Evolutionary conservation across 768 basidiomycete species (phyloP).

Genomic region (Mycena amicta): DNA sequence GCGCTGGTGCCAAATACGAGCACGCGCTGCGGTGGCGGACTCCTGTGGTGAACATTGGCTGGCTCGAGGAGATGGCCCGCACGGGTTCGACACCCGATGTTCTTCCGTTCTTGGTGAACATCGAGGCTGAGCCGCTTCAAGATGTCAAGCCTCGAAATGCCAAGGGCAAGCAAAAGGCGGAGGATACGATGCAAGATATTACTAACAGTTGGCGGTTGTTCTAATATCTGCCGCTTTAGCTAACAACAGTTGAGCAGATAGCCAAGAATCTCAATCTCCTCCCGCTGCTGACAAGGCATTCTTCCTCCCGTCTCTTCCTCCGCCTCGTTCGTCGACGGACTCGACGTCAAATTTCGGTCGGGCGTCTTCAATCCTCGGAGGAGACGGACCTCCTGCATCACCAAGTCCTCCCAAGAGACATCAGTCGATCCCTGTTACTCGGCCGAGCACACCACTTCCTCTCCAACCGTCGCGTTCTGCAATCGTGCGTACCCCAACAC

Average conservation of each 20-base stretch:
- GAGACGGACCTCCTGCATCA: constrained; percentile 9
- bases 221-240: neutral
- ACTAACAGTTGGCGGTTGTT: constrained; percentile 43
- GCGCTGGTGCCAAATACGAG: constrained; percentile 70
- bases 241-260: neutral
- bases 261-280: constrained; percentile 4
- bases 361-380: constrained; percentile 35
- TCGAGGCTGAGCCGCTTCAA: constrained; percentile 12
- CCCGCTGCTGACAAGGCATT: neutral
- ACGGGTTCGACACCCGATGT: constrained; percentile 50
- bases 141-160: constrained; percentile 25
- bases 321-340: neutral
- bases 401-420: constrained; percentile 16
- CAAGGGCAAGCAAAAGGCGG: constrained; percentile 25
- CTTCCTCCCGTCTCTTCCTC: constrained; percentile 8
- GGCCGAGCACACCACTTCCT: neutral
- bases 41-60: constrained; percentile 68
- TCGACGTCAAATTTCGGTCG: constrained; percentile 32
- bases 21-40: constrained; percentile 81
- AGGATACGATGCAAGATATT: constrained; percentile 42
- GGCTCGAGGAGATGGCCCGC: constrained; percentile 64
- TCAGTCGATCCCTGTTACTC: neutral
- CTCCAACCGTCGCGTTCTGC: neutral
- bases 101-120: constrained; percentile 35
- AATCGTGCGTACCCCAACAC: neutral